phyloP scores from a whole-genome alignment of 2,329 filamentous ascomycete species.

The Colletotrichum tamarilloi region DNA sequence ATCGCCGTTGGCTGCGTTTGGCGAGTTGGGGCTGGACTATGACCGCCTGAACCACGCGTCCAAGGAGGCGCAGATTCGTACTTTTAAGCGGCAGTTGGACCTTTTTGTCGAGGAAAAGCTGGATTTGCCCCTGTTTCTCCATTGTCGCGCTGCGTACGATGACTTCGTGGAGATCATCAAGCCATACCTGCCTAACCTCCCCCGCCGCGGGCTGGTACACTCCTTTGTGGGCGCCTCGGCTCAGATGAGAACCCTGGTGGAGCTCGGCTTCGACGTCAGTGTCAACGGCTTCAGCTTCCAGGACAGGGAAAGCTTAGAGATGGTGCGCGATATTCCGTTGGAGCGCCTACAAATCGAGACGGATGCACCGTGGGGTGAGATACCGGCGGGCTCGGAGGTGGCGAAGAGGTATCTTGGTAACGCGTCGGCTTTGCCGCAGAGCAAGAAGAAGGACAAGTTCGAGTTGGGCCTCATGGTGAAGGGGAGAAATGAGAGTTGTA shows the following conservation, averaged over 20 bases:
- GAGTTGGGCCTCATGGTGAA: conserved; percentile 58
- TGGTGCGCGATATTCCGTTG: conserved; percentile 54
- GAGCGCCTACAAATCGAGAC: conserved; percentile 57
- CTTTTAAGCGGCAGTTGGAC: conserved; percentile 55
- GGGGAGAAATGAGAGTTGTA: conserved; percentile 62
- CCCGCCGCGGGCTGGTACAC: conserved; percentile 51
- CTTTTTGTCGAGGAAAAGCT: conserved; percentile 45
- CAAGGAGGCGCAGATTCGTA: conserved; percentile 52
- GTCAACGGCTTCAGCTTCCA: conserved; percentile 63
- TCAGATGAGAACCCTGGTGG: conserved; percentile 52
- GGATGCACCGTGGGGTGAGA: conserved; percentile 60
- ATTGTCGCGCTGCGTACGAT: conserved; percentile 53
- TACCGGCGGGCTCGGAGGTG: conserved; percentile 47
- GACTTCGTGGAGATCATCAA: conserved; percentile 55
- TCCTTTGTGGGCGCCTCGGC: conserved; percentile 50
- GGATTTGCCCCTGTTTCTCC: conserved; percentile 52
- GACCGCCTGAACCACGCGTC: conserved; percentile 55
- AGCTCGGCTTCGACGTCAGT: conserved; percentile 54
- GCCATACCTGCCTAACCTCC: conserved; percentile 50
- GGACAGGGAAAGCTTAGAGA: conserved; percentile 50
- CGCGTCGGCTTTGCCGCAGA: conserved; percentile 49
- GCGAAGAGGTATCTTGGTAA: conserved; percentile 54
- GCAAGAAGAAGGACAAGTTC: conserved; percentile 63
- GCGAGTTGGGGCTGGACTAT: conserved; percentile 63
- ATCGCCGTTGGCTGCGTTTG: conserved; percentile 54